Evolutionary conservation across 257 asterid genomes (phyloP), one percentile per base, ranked within the genome.

Genomic region (Primulina eburnea): DNA sequence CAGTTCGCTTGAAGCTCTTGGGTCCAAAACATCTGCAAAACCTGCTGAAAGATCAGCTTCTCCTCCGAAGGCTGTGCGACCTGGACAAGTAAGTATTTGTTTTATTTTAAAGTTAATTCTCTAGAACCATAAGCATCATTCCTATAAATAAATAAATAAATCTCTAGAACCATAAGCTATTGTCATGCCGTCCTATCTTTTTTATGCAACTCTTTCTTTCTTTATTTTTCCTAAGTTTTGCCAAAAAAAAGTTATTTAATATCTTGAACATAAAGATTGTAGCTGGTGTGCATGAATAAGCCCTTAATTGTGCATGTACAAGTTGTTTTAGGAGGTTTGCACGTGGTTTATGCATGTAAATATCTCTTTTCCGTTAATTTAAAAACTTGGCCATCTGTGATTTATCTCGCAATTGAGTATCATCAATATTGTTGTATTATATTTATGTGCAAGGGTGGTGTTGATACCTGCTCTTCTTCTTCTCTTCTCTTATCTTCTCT

Each of bases 11-110:
- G 99, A 91, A 84, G 84, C 73, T 82, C 85, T 92, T 21, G 97
- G 97, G 60, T 80, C 95, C 40, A 80, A 64, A 65, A 60, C 77
- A 12, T 75, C 96, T 61, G 87, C 86, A 68, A 82, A 78, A 76
- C 70, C 82, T 67, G 74, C 84, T 71, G 86, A 86, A 50, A 91
- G 77, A 32, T 75, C 97, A 10, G 81, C 83, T 84, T 86, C 99
- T 82, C 89, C 93, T 71, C 97, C 97, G 60, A 91, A 75, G 83
- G 83, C 97, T 73, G 97, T 91, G 70, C 99, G 97, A 59, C 99
- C 97, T 70, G 99, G 99, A 43, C 97, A 85, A 92, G 99, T 91
- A 77, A 67, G 70, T 77, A 20, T 57, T 58, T 70, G 34, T 67
- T 66, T 65, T 62, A 40, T 35, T 68, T 37, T 52, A 50, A 21